Evolutionary conservation across 2,329 filamentous ascomycete species (phyloP), one percentile per base, ranked within the genome.

Genomic region (Verticillium longisporum): DNA sequence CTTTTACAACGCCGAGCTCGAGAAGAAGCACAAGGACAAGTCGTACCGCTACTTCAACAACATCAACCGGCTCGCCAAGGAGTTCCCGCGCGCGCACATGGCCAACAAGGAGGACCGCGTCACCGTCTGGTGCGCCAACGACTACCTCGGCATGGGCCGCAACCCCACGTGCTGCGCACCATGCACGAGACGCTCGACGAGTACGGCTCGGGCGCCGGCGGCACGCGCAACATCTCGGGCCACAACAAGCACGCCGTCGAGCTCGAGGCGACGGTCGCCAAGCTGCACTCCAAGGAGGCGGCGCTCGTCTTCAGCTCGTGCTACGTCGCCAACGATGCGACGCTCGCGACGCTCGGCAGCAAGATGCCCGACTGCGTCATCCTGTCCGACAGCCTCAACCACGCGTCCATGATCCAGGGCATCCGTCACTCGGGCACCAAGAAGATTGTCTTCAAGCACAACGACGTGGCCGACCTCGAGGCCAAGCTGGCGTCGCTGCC

Each of bases 11-110:
- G 80, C 80, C 64, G 94, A 99, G 75, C 78, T 99, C 68, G 92
- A 97, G 69, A 98, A 97, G 85, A 99, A 99, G 81, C 95, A 97
- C 84, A 93, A 96, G 83, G 95, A 99, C 83, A 98, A 97, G 81
- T 97, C 93, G 59, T 99, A 99, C 81, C 91, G 95, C 72, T 98
- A 98, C 81, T 99, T 99, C 83, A 99, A 99, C 84, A 99, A 99
- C 82, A 99, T 99, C 86, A 99, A 99, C 73, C 92, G 95, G 38
- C 83, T 99, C 63, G 95, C 95, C 67, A 91, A 95, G 78, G 92
- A 98, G 66, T 99, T 99, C 65, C 95, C 95, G 34, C 91, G 90
- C 66, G 95, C 95, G 55, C 95, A 99, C 76, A 96, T 96, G 83
- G 84, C 90, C 15, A 87, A 83, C 62, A 85, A 86, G 71, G 88